Conservation (phyloP, 1,139 yeast species). For the Sugiyamaella castrensis region DNA sequence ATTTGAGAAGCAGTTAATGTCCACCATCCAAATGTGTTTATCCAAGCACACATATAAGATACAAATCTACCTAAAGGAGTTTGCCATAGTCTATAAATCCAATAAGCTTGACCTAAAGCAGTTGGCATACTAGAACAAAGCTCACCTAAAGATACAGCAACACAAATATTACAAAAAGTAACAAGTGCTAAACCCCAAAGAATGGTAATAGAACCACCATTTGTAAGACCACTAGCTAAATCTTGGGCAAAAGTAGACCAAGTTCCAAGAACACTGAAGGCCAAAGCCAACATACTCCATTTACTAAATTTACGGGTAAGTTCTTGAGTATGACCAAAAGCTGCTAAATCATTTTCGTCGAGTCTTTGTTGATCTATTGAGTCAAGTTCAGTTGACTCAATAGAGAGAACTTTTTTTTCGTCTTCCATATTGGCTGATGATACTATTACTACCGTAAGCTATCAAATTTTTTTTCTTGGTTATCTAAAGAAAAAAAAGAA, state of each 20-base stretch:
- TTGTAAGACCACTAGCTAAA: conserved; percentile 26
- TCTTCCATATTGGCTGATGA: background rate
- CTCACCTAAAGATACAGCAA: conserved; percentile 30
- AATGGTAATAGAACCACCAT: conserved; percentile 29
- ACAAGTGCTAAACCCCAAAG: conserved; percentile 28
- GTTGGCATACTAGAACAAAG: conserved; percentile 25
- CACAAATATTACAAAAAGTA: conserved; percentile 26
- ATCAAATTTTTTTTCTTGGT: background rate
- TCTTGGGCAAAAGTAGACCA: conserved; percentile 25
- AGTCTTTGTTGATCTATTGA: conserved; percentile 12
- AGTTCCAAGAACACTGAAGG: conserved; percentile 23
- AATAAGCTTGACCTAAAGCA: conserved; percentile 22
- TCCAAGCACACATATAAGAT: conserved; percentile 25
- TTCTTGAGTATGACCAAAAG: conserved; percentile 22
- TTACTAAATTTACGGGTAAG: conserved; percentile 19
- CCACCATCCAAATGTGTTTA: conserved; percentile 24
- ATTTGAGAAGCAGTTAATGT: conserved; percentile 24
- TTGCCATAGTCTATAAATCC: conserved; percentile 19
- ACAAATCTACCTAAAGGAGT: conserved; percentile 20
- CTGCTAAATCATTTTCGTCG: conserved; percentile 20
- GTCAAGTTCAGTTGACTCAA: conserved; percentile 3
- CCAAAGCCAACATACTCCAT: conserved; percentile 23
- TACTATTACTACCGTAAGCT: background rate
- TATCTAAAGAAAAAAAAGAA: no score
- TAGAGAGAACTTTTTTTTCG: conserved; percentile 4